A percentile compares a stretch with the other conserved stretches of the same genome.
These are phyloP conservation scores for Lepiota venenata DNA, from an alignment of 768 basidiomycete species.

Conservation along the genomic window DNA sequence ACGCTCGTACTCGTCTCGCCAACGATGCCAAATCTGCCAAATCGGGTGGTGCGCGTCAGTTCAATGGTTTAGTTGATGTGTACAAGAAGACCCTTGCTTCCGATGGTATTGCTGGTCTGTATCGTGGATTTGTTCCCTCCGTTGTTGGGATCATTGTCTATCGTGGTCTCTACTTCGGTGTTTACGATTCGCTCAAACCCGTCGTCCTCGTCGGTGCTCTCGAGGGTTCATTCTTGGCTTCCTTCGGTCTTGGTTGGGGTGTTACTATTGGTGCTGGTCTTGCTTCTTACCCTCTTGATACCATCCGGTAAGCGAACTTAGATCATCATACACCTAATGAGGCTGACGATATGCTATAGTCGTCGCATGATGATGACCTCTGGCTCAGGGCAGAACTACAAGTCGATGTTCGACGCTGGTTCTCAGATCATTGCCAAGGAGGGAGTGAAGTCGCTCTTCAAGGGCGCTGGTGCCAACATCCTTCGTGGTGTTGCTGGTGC, in stretches of 20 bases:
- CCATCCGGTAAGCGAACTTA: slow-evolving; percentile 62
- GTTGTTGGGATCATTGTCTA: slow-evolving; percentile 99
- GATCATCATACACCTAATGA: slow-evolving; percentile 9
- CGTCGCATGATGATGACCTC: slow-evolving; percentile 99
- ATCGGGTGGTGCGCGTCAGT: slow-evolving; percentile 89
- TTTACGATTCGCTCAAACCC: slow-evolving; percentile 94
- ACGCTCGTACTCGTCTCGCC: slow-evolving; percentile 98
- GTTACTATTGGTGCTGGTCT: slow-evolving; percentile 99
- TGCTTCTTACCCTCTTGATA: slow-evolving; percentile 93
- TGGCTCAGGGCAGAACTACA: slow-evolving; percentile 93
- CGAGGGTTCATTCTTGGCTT: slow-evolving; percentile 95
- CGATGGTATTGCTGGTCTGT: slow-evolving; percentile 98
- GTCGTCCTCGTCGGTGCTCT: slow-evolving; percentile 96
- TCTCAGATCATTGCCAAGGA: slow-evolving; percentile 95
- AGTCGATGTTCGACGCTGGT: slow-evolving; percentile 97
- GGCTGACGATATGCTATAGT: slow-evolving; percentile 43
- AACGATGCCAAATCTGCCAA: slow-evolving; percentile 97
- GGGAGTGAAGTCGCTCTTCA: slow-evolving; percentile 94
- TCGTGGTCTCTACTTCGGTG: slow-evolving; percentile 99
- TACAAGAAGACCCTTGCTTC: slow-evolving; percentile 97
- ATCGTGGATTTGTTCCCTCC: slow-evolving; percentile 99
- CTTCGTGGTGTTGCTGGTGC: slow-evolving; percentile 99
- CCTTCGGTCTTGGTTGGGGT: slow-evolving; percentile 97
- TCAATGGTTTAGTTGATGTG: slow-evolving; percentile 97
- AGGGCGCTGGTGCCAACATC: slow-evolving; percentile 95